These are phyloP conservation scores for Fragilaria radians DNA, from an alignment of 108 stramenopile genomes.

Conservation along the genomic window DNA sequence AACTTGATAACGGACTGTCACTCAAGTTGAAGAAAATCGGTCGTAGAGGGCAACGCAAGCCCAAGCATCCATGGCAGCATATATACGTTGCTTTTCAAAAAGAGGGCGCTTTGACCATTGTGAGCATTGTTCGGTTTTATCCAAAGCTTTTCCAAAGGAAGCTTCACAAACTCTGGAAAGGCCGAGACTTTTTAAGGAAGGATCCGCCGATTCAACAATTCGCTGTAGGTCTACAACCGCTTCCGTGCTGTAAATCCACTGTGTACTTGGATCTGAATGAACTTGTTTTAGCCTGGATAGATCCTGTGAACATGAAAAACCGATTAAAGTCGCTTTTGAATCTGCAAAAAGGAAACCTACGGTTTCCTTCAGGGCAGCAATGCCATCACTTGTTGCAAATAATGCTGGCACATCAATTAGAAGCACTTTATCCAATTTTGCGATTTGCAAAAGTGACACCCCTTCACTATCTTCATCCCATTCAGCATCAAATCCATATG, in stretches of 20 bases:
- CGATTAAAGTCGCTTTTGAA: slow-evolving; percentile 31
- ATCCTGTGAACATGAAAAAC: slow-evolving; percentile 66
- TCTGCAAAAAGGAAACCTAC: slow-evolving; percentile 48
- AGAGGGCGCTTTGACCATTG: slow-evolving; percentile 57
- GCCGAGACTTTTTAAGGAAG: slow-evolving; percentile 30
- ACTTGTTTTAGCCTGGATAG: slow-evolving; percentile 36
- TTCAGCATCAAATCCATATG: slow-evolving; percentile 66
- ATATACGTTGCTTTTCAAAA: slow-evolving; percentile 48
- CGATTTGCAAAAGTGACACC: slow-evolving; percentile 52
- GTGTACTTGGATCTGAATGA: slow-evolving; percentile 24
- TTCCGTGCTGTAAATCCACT: slow-evolving; percentile 24
- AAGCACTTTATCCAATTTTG: slow-evolving; percentile 30
- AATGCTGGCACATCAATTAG: slow-evolving; percentile 67
- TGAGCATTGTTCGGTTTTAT: slow-evolving; percentile 70
- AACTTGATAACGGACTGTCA: too few relatives aligned
- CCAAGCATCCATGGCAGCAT: slow-evolving; percentile 74
- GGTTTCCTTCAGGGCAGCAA: slow-evolving; percentile 38
- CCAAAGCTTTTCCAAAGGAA: slow-evolving; percentile 63
- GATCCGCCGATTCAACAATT: slow-evolving; percentile 32
- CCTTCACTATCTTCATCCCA: slow-evolving; percentile 52
- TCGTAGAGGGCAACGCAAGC: slow-evolving; percentile 54
- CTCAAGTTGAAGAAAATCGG: slow-evolving; percentile 17
- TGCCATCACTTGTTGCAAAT: slow-evolving; percentile 39
- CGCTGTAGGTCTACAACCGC: slow-evolving; percentile 34
- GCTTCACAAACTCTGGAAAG: slow-evolving; percentile 45